phyloP scores from a whole-genome alignment of 164 flowering plant genomes.

The Taxillus chinensis region DNA sequence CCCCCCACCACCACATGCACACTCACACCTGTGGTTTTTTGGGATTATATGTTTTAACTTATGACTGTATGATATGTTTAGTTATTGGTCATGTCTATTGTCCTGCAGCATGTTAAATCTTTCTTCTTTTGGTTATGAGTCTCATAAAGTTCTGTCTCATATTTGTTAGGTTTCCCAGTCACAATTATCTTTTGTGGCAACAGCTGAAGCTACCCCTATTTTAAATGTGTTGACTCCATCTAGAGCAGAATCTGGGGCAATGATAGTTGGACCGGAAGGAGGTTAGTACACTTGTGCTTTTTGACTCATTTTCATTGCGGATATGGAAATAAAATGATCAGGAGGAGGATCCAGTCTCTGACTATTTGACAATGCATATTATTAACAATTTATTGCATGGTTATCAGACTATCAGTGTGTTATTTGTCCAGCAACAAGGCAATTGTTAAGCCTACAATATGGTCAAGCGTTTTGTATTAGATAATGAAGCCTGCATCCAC shows the following conservation, averaged over 20 bases:
- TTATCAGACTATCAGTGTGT: no score
- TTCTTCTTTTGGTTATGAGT: neutral
- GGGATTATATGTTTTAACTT: neutral
- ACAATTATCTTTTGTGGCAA: slow-evolving; percentile 64
- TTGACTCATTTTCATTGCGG: no score
- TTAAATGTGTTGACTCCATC: slow-evolving; percentile 34
- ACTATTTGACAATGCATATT: no score
- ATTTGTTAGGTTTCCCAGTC: slow-evolving; percentile 53
- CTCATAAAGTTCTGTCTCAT: slow-evolving; percentile 1
- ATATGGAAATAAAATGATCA: no score
- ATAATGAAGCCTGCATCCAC: no score
- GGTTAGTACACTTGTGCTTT: slow-evolving; percentile 35
- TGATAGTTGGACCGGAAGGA: slow-evolving; percentile 93
- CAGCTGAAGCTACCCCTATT: slow-evolving; percentile 70
- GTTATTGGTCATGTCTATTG: neutral
- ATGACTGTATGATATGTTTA: neutral
- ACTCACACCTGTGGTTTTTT: neutral
- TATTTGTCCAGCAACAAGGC: no score
- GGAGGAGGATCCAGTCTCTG: no score
- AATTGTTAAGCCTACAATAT: no score
- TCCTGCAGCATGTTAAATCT: neutral
- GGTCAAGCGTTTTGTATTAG: no score
- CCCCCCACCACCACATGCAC: neutral
- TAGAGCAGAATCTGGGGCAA: slow-evolving; percentile 37
- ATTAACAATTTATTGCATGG: no score